Evolutionary conservation across 805 yeast genomes (phyloP), one percentile per base, ranked within the genome.

Genomic region (Barnettozyma vustinii): DNA sequence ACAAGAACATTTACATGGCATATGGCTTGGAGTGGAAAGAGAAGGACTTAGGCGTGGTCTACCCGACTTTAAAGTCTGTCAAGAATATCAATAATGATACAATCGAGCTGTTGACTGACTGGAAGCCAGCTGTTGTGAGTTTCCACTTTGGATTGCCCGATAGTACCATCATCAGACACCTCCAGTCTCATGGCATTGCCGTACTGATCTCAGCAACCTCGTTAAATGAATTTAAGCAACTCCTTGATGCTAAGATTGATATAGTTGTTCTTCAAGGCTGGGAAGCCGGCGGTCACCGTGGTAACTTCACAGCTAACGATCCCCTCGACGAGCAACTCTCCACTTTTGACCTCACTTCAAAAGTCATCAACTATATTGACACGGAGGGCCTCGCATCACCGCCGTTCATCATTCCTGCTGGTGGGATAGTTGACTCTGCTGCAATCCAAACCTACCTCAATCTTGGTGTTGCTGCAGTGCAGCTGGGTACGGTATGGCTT

Each of bases 271-370:
- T 72, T 23, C 87, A 81, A 59, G 85, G 85, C 0, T 68, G 67
- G 59, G 85, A 80, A 54, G 86, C 86, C 4, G 86, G 86, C 21
- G 86, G 86, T 0, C 86, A 81, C 57, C 63, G 86, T 16, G 84
- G 84, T 2, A 73, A 69, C 52, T 75, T 72, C 45, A 54, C 37
- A 9, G 52, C 55, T 5, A 59, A 62, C 21, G 77, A 72, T 50
- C 64, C 63, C 27, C 51, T 53, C 9, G 65, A 66, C 48, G 52
- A 52, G 19, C 63, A 67, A 26, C 60, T 73, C 42, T 59, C 69
- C 9, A 74, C 81, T 0, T 40, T 45, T 30, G 65, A 56, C 5
- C 51, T 68, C 32, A 55, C 62, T 27, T 45, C 53, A 5, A 46
- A 50, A 7, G 52, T 63, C 4, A 52, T 55, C 7, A 57, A 60